Evolutionary conservation across 1,139 yeast species (phyloP).

Genomic region (Sugiyamaella xylanicola): DNA sequence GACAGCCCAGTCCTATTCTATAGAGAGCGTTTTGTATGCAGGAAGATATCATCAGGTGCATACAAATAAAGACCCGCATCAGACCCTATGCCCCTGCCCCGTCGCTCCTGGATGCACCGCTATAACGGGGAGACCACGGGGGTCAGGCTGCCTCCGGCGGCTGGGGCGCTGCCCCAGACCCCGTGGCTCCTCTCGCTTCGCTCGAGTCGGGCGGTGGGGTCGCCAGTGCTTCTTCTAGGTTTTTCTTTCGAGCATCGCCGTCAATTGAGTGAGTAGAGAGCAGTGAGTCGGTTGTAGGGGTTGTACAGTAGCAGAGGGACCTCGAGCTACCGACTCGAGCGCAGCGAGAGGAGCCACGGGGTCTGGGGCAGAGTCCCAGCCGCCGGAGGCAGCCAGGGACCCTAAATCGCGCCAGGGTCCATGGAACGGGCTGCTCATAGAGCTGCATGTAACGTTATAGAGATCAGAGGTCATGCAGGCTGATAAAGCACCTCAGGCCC

Average conservation of each 20-base stretch:
- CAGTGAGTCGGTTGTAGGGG: no score
- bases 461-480: neutral
- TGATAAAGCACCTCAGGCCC: neutral
- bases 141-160: neutral
- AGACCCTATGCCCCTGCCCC: constrained; percentile 8
- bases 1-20: neutral
- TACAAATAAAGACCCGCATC: neutral
- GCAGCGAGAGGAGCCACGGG: neutral
- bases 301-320: no score
- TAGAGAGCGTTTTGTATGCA: neutral
- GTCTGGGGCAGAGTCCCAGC: neutral
- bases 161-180: constrained; percentile 1
- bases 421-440: no score
- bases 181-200: neutral
- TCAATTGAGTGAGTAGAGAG: no score
- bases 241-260: no score
- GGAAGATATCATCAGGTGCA: constrained; percentile 15
- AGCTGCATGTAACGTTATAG: neutral
- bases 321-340: neutral
- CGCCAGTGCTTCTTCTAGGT: no score
- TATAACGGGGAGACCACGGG: neutral
- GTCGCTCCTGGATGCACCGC: neutral
- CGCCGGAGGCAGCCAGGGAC: neutral
- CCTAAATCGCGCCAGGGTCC: neutral
- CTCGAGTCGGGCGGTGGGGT: neutral